These are phyloP conservation scores for Ceratobasidium sp. DNA, from an alignment of 1,284 basidiomycete genomes.

Conservation along the genomic window DNA sequence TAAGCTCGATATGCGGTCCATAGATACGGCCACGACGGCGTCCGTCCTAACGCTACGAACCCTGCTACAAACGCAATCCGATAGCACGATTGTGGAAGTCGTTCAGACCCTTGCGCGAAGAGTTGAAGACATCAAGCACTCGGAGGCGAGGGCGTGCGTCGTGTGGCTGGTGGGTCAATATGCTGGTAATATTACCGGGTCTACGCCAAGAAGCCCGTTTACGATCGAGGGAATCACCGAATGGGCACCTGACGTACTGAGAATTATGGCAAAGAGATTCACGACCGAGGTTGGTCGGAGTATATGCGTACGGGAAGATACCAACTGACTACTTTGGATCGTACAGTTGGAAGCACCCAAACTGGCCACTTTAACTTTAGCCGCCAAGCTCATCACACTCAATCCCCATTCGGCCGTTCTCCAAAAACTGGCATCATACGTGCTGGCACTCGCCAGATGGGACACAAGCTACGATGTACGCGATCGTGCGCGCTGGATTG, in stretches of 20 bases:
- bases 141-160: conserved; percentile 80
- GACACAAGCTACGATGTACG: conserved; percentile 86
- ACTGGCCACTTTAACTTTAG: conserved; percentile 79
- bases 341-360: conserved; percentile 69
- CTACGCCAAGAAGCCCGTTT: conserved; percentile 43
- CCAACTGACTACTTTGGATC: neutral
- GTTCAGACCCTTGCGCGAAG: conserved; percentile 74
- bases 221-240: conserved; percentile 54
- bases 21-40: conserved; percentile 73
- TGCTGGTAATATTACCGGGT: conserved; percentile 52
- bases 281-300: conserved; percentile 62
- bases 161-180: conserved; percentile 92
- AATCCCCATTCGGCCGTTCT: conserved; percentile 59
- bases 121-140: conserved; percentile 77
- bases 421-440: conserved; percentile 67
- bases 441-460: conserved; percentile 84
- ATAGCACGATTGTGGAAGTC: conserved; percentile 54
- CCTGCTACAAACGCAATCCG: conserved; percentile 70
- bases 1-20: neutral
- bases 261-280: conserved; percentile 77
- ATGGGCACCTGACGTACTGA: conserved; percentile 86
- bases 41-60: conserved; percentile 84
- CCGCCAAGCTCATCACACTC: conserved; percentile 78
- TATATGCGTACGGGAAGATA: neutral
- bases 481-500: conserved; percentile 81